Base-by-base conservation (phyloP, 176 grass and related monocot species). In the Lolium rigidum region DNA sequence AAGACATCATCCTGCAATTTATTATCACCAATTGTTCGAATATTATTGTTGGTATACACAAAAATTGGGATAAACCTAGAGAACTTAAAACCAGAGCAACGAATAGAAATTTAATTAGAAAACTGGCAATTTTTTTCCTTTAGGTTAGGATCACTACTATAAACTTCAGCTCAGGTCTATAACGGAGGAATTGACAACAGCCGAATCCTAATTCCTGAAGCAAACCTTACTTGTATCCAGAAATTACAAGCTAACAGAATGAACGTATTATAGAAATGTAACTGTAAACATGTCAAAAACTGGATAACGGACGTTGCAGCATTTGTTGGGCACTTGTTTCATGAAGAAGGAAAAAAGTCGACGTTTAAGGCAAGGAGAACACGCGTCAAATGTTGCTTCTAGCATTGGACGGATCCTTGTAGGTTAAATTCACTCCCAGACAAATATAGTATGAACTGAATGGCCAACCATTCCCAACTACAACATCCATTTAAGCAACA, bases 1-100 rank as follows among this genome's bases (percentile, higher is more conserved):
- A 94, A 97, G 50, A 99, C 90, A 81, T 99, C 94, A 87, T 97
- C 97, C 97, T 99, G 92, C 76, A 89, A 85, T 90, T 81, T 63
- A 60, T 56, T 74, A 71, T 60, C 84, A 79, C 15, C 63, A 37
- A 65, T 43, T 68, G 41, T 44, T 18, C 58, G 5, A 39, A 66
- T 26, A 76, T 18, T 56, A 81, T 25, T 56, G 55, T 76, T 38
- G 7, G 70, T 25, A 66, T 38, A 16, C 18, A 76, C 38, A 67
- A 10, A 25, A 80, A 86, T 31, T 76, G 67, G 16, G 25, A 69
- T 5, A 7, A 26, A 63, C 28, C 50, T 69, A 8, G 18, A 64
- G 80, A 82, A 44, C 10, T 52, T 22, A 63, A 28, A 81, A 43
- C 10, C 14, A 38, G 43, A 61, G 10, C 28, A 63, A 61, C 18